Evolutionary conservation across 2,329 filamentous ascomycete species (phyloP), one percentile per base, ranked within the genome.

Genomic region (Thermomyces lanuginosus): DNA sequence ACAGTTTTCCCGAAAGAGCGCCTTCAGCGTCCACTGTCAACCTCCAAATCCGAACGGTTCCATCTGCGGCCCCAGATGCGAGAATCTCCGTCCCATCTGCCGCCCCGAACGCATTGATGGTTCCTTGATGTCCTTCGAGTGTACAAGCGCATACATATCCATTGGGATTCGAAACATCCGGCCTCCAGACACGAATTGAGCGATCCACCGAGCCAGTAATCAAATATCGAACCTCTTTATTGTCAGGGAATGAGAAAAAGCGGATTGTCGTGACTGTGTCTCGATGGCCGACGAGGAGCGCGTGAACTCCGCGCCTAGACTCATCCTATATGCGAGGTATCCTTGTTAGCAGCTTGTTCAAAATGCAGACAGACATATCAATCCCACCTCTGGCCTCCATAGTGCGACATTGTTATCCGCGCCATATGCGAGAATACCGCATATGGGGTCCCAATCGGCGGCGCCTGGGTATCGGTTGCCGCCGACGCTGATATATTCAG

Each of bases 381-480:
- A 16, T 6, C 72, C 54, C 63, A 84, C 80, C 48, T 65, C 53
- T 30, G 83, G 83, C 46, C 72, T 63, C 89, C 89, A 98, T 21
- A 95, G 48, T 22, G 83, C 86, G 41, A 98, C 67, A 55, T 89
- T 89, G 40, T 75, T 73, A 53, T 91, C 81, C 6, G 84, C 76
- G 16, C 89, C 89, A 57, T 81, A 98, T 16, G 83, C 89, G 28
- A 98, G 62, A 22, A 83, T 49, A 6, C 77, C 79, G 11, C 60
- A 59, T 36, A 65, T 57, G 11, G 56, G 46, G 46, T 78, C 72
- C 89, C 89, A 98, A 56, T 95, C 86, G 15, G 86, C 84, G 15
- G 82, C 79, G 9, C 76, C 74, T 10, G 86, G 78, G 44, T 95
- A 81, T 42, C 86, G 69, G 53, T 95, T 98, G 24, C 82, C 86